Conservation (phyloP, 2,329 filamentous ascomycete species). For the Aspergillus sp. region DNA sequence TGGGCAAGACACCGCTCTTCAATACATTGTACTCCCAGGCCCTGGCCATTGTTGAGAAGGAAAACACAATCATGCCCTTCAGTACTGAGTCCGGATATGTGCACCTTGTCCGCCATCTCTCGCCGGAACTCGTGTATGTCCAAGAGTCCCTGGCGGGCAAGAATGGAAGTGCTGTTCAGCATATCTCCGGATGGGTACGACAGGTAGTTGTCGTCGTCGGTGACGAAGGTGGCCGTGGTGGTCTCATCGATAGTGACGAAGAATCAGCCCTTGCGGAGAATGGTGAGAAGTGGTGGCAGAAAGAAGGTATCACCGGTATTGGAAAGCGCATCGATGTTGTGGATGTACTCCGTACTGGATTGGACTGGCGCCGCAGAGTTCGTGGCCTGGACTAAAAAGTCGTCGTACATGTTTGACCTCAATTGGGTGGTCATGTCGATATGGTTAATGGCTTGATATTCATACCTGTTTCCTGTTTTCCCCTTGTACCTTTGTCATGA, state of each 20-base stretch:
- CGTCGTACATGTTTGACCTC: neutral
- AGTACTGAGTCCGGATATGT: slow-evolving; percentile 75
- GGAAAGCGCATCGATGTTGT: slow-evolving; percentile 85
- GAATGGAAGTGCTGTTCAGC: slow-evolving; percentile 65
- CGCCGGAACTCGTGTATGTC: slow-evolving; percentile 79
- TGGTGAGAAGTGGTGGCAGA: slow-evolving; percentile 52
- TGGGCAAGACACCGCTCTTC: slow-evolving; percentile 57
- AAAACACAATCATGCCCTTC: slow-evolving; percentile 82
- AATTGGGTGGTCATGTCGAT: slow-evolving; percentile 18
- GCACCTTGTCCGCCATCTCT: slow-evolving; percentile 78
- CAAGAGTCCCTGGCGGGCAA: slow-evolving; percentile 75
- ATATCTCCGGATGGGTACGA: slow-evolving; percentile 57
- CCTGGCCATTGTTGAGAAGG: slow-evolving; percentile 69
- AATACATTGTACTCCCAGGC: slow-evolving; percentile 76
- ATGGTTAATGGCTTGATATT: slow-evolving; percentile 14
- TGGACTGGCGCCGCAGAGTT: slow-evolving; percentile 79
- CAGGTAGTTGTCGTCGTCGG: slow-evolving; percentile 55
- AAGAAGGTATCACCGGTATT: slow-evolving; percentile 71
- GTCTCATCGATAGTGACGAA: slow-evolving; percentile 72
- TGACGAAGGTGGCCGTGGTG: slow-evolving; percentile 57
- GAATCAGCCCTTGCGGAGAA: slow-evolving; percentile 36
- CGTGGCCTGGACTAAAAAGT: slow-evolving; percentile 51
- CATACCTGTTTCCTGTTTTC: slow-evolving; percentile 13
- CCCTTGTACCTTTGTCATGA: slow-evolving; percentile 13
- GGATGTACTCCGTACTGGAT: slow-evolving; percentile 70